Base-by-base conservation (phyloP, 208 protist genomes). In the Crithidia bombi region DNA sequence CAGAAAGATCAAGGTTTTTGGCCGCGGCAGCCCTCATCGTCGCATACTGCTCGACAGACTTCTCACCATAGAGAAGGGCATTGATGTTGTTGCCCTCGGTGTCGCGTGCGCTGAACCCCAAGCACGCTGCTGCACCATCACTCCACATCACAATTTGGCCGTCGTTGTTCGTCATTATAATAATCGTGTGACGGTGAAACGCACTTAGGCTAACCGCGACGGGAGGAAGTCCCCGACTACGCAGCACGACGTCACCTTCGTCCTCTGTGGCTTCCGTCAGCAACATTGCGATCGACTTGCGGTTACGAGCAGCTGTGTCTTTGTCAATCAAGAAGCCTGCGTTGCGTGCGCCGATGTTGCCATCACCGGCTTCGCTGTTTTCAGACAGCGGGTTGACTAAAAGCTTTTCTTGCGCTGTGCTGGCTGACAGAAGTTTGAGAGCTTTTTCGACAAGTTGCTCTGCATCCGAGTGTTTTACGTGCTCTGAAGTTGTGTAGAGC, bases 41-140 rank as follows among this genome's bases (percentile, higher is more conserved):
- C 2, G 70, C 61, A 58, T 91, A 91, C 57, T 83, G 67, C 25
- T 87, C 75, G 14, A 91, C 65, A 1, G 85, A 83, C 39, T 81
- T 82, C 17, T 86, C 82, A 36, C 86, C 86, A 35, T 77, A 88
- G 19, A 91, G 78, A 33, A 91, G 65, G n/a, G 70, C 75, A 57
- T 61, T 79, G 51, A 91, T 82, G 58, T 91, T 81, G 56, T 81
- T 79, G 23, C 82, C 85, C 54, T 87, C 82, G 0, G 77, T 81
- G 49, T 91, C 82, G 49, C 75, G 74, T 5, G 78, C 69, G 41
- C 65, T 85, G 58, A 88, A 91, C 5, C 79, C 82, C 32, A 80
- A 77, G 35, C 70, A 75, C 23, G 68, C 46, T 14, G 64, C 71
- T 14, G 78, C 82, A n/a, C 80, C 86, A 63, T 88, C 86, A 52